Evolutionary conservation across 2,329 filamentous ascomycete genomes (phyloP), one percentile per base, ranked within the genome.

Genomic region (Drechmeria coniospora): DNA sequence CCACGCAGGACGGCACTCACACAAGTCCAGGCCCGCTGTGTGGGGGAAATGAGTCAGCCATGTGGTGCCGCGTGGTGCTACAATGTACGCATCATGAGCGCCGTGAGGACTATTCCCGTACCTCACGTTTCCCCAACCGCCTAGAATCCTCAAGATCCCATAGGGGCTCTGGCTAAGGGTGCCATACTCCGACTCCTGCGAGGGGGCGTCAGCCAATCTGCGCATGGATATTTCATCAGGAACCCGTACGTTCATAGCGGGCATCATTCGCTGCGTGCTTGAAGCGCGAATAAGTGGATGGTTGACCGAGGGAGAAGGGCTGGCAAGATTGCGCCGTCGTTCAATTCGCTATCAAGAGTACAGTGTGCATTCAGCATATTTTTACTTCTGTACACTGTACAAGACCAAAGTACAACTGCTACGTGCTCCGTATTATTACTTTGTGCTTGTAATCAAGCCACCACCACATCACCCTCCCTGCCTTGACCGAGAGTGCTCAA

Each of bases 121-220:
- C 32, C 29, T 38, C 24, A 39, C 36, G 15, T 39, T 39, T 0
- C 35, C 38, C 37, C 32, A 39, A 15, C 37, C 37, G 1, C 38
- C 38, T 21, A 39, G 12, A 9, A 38, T 31, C 8, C 34, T 27
- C 2, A 39, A 21, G 3, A 41, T 21, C n/a, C 31, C 28, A 20
- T 32, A 32, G 3, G 29, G 31, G 17, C 27, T 27, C 13, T 33
- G 29, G 17, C 23, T 22, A 6, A 30, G 19, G 20, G 10, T 25
- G 10, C 21, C 24, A 26, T 20, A 28, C 2, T 34, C 37, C 4
- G 31, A 27, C 10, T 29, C 31, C 31, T 32, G 15, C 8, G 18
- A 15, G 7, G 19, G 5, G 7, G 6, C 13, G 11, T 17, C 20
- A 21, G 20, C 20, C 20, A 21, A 21, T 6, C 9, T 9, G 10